Evolutionary conservation across 768 basidiomycete species (phyloP), one percentile per base, ranked within the genome.

Genomic region (Porphyrellus cyaneotinctus): DNA sequence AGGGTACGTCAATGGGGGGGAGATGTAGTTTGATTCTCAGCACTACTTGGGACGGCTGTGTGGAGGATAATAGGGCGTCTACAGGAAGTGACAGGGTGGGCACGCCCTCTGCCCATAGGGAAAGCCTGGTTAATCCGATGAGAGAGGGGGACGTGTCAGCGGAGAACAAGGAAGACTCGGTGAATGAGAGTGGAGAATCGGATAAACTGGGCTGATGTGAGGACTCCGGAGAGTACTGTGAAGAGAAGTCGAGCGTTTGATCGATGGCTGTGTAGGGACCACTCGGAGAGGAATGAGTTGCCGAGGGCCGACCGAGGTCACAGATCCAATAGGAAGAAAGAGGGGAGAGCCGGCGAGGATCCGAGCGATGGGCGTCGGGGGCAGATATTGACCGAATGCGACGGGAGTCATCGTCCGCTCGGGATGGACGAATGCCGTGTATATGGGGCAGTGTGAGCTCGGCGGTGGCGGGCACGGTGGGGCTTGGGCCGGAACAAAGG

Each of bases 21-120:
- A 88, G 75, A 50, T 73, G 70, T 8, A 90, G 72, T 44, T 77
- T 80, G 56, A 88, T 72, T 53, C 79, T 78, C 49, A 87, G 72
- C 36, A 84, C 72, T 36, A 79, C 68, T 32, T 62, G 74, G 35
- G 75, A 72, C 23, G 68, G 66, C 51, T 73, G 65, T 49, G 74
- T 54, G 20, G 76, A 69, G 42, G 76, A 72, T 42, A 72, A 57
- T 42, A 84, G 68, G 20, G 76, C 72, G 64, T 84, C 84, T 51
- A 86, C 72, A 54, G 83, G 79, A 65, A 87, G 73, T 28, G 74
- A 70, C 49, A 83, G 76, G 17, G 82, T 75, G n/a, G 76, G 70
- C 82, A 88, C 85, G 53, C 86, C 85, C 58, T 86, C 83, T 22
- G 87, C 82, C 63, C 76, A 77, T 17, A 89, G 73, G 36, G 74